Conservation (phyloP, 768 basidiomycete species). For the Trametes meyenii region DNA sequence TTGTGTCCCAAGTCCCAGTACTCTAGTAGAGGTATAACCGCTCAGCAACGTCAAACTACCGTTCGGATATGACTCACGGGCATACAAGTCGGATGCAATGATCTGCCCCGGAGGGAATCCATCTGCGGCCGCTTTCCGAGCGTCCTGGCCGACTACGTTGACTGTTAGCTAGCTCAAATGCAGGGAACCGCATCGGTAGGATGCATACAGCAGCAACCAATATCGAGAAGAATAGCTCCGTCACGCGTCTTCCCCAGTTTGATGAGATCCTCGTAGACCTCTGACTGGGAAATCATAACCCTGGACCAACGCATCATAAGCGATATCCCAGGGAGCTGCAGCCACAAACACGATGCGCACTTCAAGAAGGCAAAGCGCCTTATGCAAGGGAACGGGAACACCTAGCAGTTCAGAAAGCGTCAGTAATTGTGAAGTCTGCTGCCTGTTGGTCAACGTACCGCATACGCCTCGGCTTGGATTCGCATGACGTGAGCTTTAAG, state of each 20-base stretch:
- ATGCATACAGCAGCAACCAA: slow-evolving; percentile 21
- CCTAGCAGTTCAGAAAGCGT: not conserved
- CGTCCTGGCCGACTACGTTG: slow-evolving; percentile 41
- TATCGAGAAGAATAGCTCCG: slow-evolving; percentile 16
- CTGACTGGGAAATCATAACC: slow-evolving; percentile 13
- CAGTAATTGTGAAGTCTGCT: too few relatives aligned
- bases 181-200: not conserved
- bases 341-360: not conserved
- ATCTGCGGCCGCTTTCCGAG: slow-evolving; percentile 41
- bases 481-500: slow-evolving; percentile 33
- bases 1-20: slow-evolving; percentile 65
- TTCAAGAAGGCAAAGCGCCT: slow-evolving; percentile 24
- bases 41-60: not conserved
- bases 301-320: not conserved
- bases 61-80: slow-evolving; percentile 27
- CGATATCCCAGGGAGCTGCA: too few relatives aligned
- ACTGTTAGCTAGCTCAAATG: too few relatives aligned
- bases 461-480: slow-evolving; percentile 31
- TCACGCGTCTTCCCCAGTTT: slow-evolving; percentile 11
- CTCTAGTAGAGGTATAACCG: slow-evolving; percentile 34
- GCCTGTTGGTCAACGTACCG: slow-evolving; percentile 15
- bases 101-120: slow-evolving; percentile 42
- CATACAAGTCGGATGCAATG: slow-evolving; percentile 39
- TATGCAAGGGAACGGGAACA: slow-evolving; percentile 31
- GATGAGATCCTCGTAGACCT: slow-evolving; percentile 15